Conservation (phyloP, 2,329 filamentous ascomycete genomes). For the Chaetomiaceae sp. region DNA sequence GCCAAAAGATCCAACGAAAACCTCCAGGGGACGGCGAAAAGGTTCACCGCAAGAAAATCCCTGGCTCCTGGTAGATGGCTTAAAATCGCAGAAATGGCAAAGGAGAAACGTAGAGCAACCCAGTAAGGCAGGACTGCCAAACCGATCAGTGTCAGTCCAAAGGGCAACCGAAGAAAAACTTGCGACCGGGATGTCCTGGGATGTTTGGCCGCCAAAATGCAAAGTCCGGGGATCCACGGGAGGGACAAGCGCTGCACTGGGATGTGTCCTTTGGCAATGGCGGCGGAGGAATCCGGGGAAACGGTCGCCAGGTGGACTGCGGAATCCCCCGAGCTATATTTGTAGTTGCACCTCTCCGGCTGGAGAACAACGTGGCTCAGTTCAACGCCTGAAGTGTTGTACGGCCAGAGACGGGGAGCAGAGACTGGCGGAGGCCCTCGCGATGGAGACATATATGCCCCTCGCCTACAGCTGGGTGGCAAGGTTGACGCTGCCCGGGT, state of each 20-base stretch:
- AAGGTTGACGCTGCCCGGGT: constrained; percentile 20
- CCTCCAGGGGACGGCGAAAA: constrained; percentile 3
- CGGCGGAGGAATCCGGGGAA: constrained; percentile 15
- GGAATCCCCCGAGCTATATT: constrained; percentile 17
- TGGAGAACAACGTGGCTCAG: constrained; percentile 18
- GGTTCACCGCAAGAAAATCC: constrained; percentile 10
- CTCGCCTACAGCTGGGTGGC: constrained; percentile 17
- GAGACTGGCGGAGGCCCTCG: constrained; percentile 12
- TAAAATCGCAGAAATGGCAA: constrained; percentile 17
- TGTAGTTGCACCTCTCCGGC: constrained; percentile 9
- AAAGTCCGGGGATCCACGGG: constrained; percentile 23
- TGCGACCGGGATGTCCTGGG: constrained; percentile 24
- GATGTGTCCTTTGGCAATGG: constrained; percentile 19
- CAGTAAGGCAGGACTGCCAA: constrained; percentile 8
- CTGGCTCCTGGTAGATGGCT: constrained; percentile 1
- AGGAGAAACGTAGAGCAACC: constrained; percentile 12
- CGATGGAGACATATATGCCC: constrained; percentile 24
- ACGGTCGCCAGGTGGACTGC: constrained; percentile 16
- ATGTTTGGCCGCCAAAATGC: constrained; percentile 21
- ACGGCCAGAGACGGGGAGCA: constrained; percentile 6
- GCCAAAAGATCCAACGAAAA: constrained; percentile 12
- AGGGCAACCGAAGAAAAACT: constrained; percentile 20
- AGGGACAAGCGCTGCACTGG: constrained; percentile 22
- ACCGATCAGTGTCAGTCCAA: constrained; percentile 15
- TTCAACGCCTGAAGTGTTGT: constrained; percentile 8